These are phyloP conservation scores for Lasiodiplodia hormozganensis DNA, from an alignment of 2,329 filamentous ascomycete species.

Conservation along the genomic window DNA sequence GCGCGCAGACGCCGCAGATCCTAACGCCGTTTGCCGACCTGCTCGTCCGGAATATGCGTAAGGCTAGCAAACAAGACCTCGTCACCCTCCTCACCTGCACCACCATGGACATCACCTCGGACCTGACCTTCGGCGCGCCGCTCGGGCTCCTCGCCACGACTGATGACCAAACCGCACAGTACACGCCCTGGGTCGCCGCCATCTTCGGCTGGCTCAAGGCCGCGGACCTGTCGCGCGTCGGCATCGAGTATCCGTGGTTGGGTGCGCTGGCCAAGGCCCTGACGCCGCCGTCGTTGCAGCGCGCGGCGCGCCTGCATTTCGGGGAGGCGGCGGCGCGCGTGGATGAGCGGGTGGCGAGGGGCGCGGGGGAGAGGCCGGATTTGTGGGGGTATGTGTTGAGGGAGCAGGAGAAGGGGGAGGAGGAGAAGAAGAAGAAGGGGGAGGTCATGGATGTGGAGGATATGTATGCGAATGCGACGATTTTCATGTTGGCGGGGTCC, in stretches of 20 bases:
- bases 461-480: slow-evolving; percentile 4
- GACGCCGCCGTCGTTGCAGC: background rate
- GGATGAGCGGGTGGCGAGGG: background rate
- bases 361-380: background rate
- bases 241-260: background rate
- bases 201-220: background rate
- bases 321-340: background rate
- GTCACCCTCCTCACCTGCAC: background rate
- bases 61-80: too few species aligned
- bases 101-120: slow-evolving; percentile 31
- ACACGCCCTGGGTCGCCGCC: slow-evolving; percentile 5
- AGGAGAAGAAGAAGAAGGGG: too few species aligned
- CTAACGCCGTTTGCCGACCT: slow-evolving; percentile 33
- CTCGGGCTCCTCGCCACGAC: slow-evolving; percentile 36
- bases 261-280: background rate
- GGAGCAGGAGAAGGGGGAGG: too few species aligned
- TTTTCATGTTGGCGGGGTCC: slow-evolving; percentile 13
- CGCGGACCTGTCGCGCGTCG: background rate
- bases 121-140: slow-evolving; percentile 39
- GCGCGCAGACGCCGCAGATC: slow-evolving; percentile 25
- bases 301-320: background rate
- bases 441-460: background rate
- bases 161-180: background rate
- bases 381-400: background rate
- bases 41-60: slow-evolving; percentile 35